A percentile compares a stretch with the other conserved stretches of the same genome.
These are phyloP conservation scores for Aureobasidium musti DNA, from an alignment of 2,329 filamentous ascomycete genomes.

Conservation along the genomic window DNA sequence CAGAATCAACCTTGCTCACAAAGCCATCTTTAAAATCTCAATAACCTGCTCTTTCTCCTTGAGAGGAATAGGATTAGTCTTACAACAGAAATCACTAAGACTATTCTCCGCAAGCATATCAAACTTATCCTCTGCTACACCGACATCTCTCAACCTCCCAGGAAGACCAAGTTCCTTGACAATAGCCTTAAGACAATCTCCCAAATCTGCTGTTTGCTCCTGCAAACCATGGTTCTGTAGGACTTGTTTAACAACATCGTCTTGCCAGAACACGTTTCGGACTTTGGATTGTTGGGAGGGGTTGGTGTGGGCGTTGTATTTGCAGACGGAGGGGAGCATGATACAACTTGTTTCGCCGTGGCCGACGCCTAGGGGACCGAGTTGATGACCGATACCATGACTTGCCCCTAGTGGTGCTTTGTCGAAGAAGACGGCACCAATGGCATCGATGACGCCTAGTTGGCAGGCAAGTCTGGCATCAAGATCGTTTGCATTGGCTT, in stretches of 20 bases:
- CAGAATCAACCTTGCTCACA: neutral
- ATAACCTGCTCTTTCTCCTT: neutral
- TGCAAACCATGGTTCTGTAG: neutral
- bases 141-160: neutral
- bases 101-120: constrained; percentile 3
- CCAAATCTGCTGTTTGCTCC: neutral
- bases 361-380: neutral
- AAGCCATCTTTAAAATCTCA: neutral
- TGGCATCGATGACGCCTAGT: constrained; percentile 9
- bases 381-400: constrained; percentile 3
- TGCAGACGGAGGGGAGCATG: neutral
- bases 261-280: neutral
- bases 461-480: neutral
- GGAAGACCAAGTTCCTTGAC: neutral
- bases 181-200: neutral
- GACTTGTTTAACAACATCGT: neutral
- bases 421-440: neutral
- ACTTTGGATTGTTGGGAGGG: neutral
- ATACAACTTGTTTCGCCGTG: constrained; percentile 1
- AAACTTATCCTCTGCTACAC: neutral
- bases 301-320: neutral
- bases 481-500: neutral
- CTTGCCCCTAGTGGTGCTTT: neutral
- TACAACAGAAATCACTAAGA: neutral
- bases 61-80: neutral